Base-by-base conservation (phyloP, 805 yeast genomes). In the Ogataea henricii region DNA sequence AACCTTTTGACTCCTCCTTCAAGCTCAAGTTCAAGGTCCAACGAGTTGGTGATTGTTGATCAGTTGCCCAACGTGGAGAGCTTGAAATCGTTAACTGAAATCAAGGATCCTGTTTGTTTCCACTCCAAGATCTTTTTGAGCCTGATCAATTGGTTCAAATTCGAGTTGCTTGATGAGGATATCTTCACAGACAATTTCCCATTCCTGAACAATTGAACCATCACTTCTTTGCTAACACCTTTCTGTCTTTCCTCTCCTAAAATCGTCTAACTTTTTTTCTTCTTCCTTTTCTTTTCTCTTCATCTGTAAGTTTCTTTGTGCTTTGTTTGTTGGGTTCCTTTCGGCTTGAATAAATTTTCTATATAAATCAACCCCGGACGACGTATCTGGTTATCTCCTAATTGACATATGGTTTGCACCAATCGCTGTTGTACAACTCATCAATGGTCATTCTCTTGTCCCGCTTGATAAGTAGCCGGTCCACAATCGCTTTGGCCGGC, bases 401-500 rank as follows among this genome's bases (percentile, higher is more conserved):
- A 33, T 6, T 9, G 33, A 27, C 22, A 27, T 32, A 45, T 27
- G 39, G 40, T 66, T 38, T 27, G 21, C 63, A 54, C 78, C 78
- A 79, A 1, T 55, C 58, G 30, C 62, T 49, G 3, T 60, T 43
- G 35, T 60, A 55, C 3, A 78, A 57, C 7, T 74, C 63, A 17
- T 55, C 45, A 13, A 74, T 68, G 3, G 60, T 56, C 34, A 68
- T 40, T 27, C 87, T 68, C 21, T 63, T 62, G 38, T 78, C 81
- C 37, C 82, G 70, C 47, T 79, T 71, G 32, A 74, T 68, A 20
- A 83, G 64, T 45, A 82, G 66, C 8, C 65, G 63, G 35, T 73
- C 74, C n/a, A 83, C 87, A 13, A 83, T 61, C 13, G 54, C 59
- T 53, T 73, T 82, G 1, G 82, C 82, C 3, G 65, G 69, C 1